Base-by-base conservation (phyloP, 2,329 filamentous ascomycete species). In the Ascochyta lentis region DNA sequence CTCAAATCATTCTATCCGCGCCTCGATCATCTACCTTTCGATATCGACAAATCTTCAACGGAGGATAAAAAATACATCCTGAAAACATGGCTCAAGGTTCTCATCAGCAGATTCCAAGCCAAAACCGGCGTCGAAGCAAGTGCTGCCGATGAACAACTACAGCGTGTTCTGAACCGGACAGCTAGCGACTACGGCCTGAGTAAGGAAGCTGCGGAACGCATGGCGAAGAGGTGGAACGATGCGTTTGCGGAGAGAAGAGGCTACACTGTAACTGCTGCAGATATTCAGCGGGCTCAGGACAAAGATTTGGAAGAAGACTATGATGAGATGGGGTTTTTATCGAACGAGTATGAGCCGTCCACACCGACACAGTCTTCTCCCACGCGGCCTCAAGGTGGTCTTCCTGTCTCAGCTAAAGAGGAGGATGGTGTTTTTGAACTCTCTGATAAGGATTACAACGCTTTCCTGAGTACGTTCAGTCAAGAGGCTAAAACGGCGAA, bases 71-170 rank as follows among this genome's bases (percentile, higher is more conserved):
- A 68, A 15, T 47, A 56, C 8, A 63, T 62, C 0, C 29, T 72
- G n/a, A 60, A 64, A 37, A 68, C 59, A 1, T 74, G 69, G 67
- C 56, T 73, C 0, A 70, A 63, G 45, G 66, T 73, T 12, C 38
- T 74, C 0, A 40, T 63, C 0, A 53, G 38, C 6, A 61, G 67
- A 39, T 74, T 66, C 61, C 52, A 66, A 19, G 63, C 58, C 1
- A 42, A 61, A 16, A 55, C 62, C 13, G 49, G 57, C 1, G 19
- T 39, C 1, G 26, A 27, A 6, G 33, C 39, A 2, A 15, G 26
- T 1, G 23, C 42, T 12, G 51, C 64, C 1, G 59, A 68, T 24
- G 50, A 57, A 8, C 43, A 58, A 5, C 39, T 69, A 0, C 47
- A 58, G 33, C 44, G n/a, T 8, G 53, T 70, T 8, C 39, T 71